Evolutionary conservation across 2,329 filamentous ascomycete species (phyloP), one percentile per base, ranked within the genome.

Genomic region (Alternaria sp.): DNA sequence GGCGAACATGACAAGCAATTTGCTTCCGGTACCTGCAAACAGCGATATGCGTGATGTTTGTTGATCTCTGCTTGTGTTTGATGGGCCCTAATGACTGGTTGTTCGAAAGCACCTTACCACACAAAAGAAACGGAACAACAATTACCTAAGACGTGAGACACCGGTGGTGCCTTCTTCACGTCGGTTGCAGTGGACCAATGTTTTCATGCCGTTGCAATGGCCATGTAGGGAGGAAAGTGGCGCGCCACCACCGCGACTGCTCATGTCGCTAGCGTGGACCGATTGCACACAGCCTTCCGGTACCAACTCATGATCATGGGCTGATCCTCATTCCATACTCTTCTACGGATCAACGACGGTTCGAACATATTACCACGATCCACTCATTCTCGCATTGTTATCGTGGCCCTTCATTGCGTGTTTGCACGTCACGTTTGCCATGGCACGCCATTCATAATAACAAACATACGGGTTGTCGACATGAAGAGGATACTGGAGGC

Each of bases 401-500:
- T 36, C 21, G 28, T 36, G 25, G 15, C 17, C 15, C 15, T 52
- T 21, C 17, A 36, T 36, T 36, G 49, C 49, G 26, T 26, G 4
- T 21, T 11, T 52, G 17, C 28, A 52, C 49, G 30, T 23, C 49
- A 19, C 28, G 28, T 51, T 32, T 51, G 49, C 28, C 19, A 25
- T 32, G 19, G 26, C 19, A 51, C 26, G 15, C 6, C 49, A 52
- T 36, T 23, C 28, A 52, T 17, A 30, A 13, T 28, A 36, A n/a
- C 30, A 30, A 17, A 30, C 28, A 36, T 36, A 52, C 30, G 36
- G 5, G 21, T 64, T 12, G 32, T 57, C 13, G 54, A 51, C 23
- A 26, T 61, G 45, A 64, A 62, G 28, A 54, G 26, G 19, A 23
- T 47, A 43, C 17, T 65, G 13, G 59, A 62, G 40, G 63, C 59